phyloP scores from a whole-genome alignment of 768 basidiomycete species.

The Serpula lacrymans region DNA sequence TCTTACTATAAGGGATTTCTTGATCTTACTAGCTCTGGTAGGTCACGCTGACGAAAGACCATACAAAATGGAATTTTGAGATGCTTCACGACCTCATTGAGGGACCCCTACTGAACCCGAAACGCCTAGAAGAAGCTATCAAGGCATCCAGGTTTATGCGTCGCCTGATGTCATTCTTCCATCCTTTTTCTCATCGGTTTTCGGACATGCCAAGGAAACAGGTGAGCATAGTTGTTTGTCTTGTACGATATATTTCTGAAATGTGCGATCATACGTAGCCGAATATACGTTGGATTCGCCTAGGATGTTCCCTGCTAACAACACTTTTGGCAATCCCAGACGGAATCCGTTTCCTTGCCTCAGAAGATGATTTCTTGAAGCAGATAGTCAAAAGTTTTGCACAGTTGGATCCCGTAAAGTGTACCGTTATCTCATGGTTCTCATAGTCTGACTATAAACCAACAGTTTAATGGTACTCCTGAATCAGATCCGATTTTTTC shows the following conservation, averaged over 20 bases:
- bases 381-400: constrained; percentile 87
- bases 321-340: constrained; percentile 83
- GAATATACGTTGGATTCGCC: constrained; percentile 79
- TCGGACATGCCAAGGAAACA: constrained; percentile 73
- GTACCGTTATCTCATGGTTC: constrained; percentile 17
- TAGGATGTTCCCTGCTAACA: constrained; percentile 79
- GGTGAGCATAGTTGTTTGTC: constrained; percentile 33
- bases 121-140: constrained; percentile 92
- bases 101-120: constrained; percentile 87
- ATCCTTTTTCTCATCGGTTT: constrained; percentile 85
- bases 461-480: constrained; percentile 67
- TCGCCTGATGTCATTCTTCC: constrained; percentile 90
- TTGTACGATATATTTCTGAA: background rate
- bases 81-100: constrained; percentile 85
- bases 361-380: constrained; percentile 80
- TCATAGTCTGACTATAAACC: background rate
- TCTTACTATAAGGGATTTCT: constrained; percentile 1
- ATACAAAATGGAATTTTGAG: constrained; percentile 91
- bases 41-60: constrained; percentile 87
- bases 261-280: constrained; percentile 37
- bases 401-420: constrained; percentile 89
- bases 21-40: constrained; percentile 23
- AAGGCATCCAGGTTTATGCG: constrained; percentile 85
- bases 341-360: constrained; percentile 74
- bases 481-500: constrained; percentile 84